Base-by-base conservation (phyloP, 257 asterid species). In the Solanum appendiculatum region DNA sequence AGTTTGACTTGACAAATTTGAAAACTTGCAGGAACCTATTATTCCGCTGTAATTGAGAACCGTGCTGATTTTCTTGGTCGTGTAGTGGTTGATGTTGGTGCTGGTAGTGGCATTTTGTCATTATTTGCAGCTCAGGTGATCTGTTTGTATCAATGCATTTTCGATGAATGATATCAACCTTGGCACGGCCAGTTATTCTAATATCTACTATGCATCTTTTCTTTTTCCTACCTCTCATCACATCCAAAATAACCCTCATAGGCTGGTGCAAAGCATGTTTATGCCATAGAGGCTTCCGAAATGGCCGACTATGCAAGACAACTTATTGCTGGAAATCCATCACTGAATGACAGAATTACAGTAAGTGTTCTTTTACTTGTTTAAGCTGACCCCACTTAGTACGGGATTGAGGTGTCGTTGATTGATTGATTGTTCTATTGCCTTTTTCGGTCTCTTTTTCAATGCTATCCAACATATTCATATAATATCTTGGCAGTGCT, bases 261-360 rank as follows among this genome's bases (percentile, higher is more conserved):
- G 99, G 98, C 98, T 89, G 99, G 99, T 89, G 99, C 99, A 39
- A 97, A 89, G 86, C 99, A 94, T 92, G 99, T 97, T 86, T 97
- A 97, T 94, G 99, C 99, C 89, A 97, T 97, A 88, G 99, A 97
- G 90, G 99, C 99, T 87, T 97, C 99, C 83, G 99, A 97, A 90
- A 96, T 97, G 98, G 98, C 99, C 27, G 97, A 95, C 77, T 96
- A 97, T 93, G 99, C 99, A 51, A 92, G 91, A 20, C 91, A 92
- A 81, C 98, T 97, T 86, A 93, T 97, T 92, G 95, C 96, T 87
- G 99, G 99, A 82, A 97, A 97, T 91, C 97, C 99, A 16, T 89
- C 70, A 27, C 94, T 95, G 84, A 85, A 94, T 86, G 88, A 97
- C 80, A 95, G 92, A 90, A 95, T 97, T 90, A 97, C 98, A 23